Conservation (phyloP, 2,329 filamentous ascomycete genomes). For the Chrysoporthe deuterocubensis region DNA sequence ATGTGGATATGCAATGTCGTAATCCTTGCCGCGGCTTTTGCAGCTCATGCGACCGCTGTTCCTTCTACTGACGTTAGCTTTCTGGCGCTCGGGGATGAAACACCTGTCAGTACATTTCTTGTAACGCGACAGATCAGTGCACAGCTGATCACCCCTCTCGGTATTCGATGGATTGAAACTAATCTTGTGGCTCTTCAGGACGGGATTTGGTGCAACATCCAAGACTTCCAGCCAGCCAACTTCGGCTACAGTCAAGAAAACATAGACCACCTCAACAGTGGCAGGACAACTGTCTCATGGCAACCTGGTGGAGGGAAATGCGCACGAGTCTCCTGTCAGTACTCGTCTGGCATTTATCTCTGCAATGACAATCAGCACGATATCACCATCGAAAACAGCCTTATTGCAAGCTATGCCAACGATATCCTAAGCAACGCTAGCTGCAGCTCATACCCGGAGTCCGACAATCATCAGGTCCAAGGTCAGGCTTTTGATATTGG, state of each 20-base stretch:
- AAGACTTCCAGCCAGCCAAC: slow-evolving; percentile 7
- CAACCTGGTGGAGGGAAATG: slow-evolving; percentile 9
- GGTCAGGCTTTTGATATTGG: slow-evolving; percentile 19
- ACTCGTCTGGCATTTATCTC: slow-evolving; percentile 10
- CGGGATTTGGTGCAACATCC: slow-evolving; percentile 10
- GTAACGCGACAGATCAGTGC: not conserved
- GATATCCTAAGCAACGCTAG: not conserved
- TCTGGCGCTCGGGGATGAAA: not conserved
- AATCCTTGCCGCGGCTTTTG: not conserved
- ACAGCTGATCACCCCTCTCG: not conserved
- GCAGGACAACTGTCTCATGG: slow-evolving; percentile 1
- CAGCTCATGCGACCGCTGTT: not conserved
- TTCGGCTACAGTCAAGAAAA: slow-evolving; percentile 5
- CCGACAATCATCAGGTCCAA: not conserved
- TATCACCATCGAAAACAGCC: not conserved
- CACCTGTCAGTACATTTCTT: not conserved
- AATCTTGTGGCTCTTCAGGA: not conserved
- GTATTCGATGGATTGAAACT: not conserved
- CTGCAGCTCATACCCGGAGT: slow-evolving; percentile 8
- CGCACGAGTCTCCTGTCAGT: slow-evolving; percentile 2
- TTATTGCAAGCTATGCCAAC: slow-evolving; percentile 2
- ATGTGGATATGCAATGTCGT: not conserved
- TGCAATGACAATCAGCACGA: slow-evolving; percentile 13
- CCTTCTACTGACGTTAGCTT: not conserved
- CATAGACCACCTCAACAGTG: not conserved